These are phyloP conservation scores for Apophysomyces sp. DNA, from an alignment of 371 early-diverging fungal species.

Conservation along the genomic window DNA sequence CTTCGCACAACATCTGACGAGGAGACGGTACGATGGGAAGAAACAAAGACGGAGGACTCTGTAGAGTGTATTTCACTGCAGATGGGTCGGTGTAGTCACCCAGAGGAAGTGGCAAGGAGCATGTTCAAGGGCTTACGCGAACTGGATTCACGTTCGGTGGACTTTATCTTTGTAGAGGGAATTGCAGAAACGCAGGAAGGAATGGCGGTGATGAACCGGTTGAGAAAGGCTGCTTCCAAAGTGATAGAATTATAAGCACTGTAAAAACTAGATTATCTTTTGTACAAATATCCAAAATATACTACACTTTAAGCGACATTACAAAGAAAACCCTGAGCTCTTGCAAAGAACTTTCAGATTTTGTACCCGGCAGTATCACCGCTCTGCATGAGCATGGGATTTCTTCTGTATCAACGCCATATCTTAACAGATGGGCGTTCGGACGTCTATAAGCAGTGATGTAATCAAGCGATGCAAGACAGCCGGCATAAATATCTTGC, in stretches of 20 bases:
- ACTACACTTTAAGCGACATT: too few species aligned
- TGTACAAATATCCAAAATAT: background rate
- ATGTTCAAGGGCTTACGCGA: slow-evolving; percentile 84
- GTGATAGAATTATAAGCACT: slow-evolving; percentile 29
- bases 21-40: slow-evolving; percentile 20
- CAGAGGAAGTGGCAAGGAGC: slow-evolving; percentile 73
- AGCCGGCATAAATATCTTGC: too few species aligned
- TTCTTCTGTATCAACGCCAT: too few species aligned
- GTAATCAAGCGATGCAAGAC: too few species aligned
- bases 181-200: slow-evolving; percentile 83
- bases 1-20: slow-evolving; percentile 22
- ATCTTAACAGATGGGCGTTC: too few species aligned
- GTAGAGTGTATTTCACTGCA: slow-evolving; percentile 24
- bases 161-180: slow-evolving; percentile 89
- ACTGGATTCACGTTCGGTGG: slow-evolving; percentile 76
- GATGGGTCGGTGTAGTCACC: slow-evolving; percentile 49
- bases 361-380: too few species aligned
- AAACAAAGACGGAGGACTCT: slow-evolving; percentile 8
- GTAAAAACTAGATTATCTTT: background rate
- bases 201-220: slow-evolving; percentile 97
- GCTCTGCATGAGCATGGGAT: too few species aligned
- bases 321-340: too few species aligned
- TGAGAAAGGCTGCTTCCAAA: slow-evolving; percentile 88
- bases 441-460: too few species aligned
- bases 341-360: too few species aligned